These are phyloP conservation scores for Eimeria zaria DNA, from an alignment of 169 alveolate genomes.

Conservation along the genomic window DNA sequence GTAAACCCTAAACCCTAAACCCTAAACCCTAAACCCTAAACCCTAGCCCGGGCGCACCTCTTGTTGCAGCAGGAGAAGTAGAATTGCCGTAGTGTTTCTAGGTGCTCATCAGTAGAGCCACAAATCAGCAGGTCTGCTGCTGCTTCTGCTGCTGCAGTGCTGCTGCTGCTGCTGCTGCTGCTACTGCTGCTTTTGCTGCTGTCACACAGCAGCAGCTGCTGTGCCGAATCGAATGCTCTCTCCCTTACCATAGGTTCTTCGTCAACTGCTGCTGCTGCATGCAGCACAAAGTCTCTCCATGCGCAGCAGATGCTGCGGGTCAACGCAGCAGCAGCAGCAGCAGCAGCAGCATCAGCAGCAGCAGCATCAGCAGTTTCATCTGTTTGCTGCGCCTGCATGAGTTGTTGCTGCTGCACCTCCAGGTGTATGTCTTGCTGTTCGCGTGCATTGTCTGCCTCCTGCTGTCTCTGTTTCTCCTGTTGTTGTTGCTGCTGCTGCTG, in stretches of 20 bases:
- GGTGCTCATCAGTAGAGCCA: constrained; percentile 49
- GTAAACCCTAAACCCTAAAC: constrained; percentile 11
- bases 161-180: not conserved
- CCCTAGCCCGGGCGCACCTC: not conserved
- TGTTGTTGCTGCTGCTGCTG: not conserved
- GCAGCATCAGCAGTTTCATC: too few relatives aligned
- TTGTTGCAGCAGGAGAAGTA: constrained; percentile 27
- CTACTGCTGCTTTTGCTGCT: constrained; percentile 27
- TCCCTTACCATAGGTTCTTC: constrained; percentile 59
- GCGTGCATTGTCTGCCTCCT: not conserved
- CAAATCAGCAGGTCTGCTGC: constrained; percentile 38
- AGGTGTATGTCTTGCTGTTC: not conserved
- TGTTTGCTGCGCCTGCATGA: not conserved
- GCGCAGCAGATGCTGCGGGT: constrained; percentile 49
- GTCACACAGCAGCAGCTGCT: constrained; percentile 32
- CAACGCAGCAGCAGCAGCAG: constrained; percentile 26
- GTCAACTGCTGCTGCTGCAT: constrained; percentile 42
- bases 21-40: constrained; percentile 27
- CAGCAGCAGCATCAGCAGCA: constrained; percentile 22
- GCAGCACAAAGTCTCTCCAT: constrained; percentile 39
- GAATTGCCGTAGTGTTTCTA: not conserved
- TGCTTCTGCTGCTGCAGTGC: constrained; percentile 38
- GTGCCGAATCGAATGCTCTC: not conserved
- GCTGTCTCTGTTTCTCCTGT: not conserved
- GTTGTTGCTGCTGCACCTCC: constrained; percentile 31